Conservation (phyloP, 2,329 filamentous ascomycete genomes). For the Paraphaeosphaeria sporulosa region DNA sequence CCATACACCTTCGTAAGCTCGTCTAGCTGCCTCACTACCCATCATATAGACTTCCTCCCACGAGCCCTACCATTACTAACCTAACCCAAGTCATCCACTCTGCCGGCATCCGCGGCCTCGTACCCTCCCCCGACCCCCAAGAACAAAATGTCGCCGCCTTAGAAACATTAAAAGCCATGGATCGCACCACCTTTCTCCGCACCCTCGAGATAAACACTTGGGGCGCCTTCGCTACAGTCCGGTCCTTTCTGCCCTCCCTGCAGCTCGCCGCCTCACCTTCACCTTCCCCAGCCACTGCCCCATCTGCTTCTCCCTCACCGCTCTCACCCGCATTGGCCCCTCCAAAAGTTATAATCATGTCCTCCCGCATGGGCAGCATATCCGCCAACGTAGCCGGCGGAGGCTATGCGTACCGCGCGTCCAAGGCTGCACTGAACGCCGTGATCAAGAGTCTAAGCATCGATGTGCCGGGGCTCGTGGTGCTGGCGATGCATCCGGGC, state of each 20-base stretch:
- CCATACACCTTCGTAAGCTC: slow-evolving; percentile 40
- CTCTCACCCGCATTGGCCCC: neutral
- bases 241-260: slow-evolving; percentile 48
- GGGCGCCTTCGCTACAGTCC: slow-evolving; percentile 52
- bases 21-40: neutral
- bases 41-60: too few species aligned
- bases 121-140: slow-evolving; percentile 34
- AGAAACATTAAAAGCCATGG: slow-evolving; percentile 53
- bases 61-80: too few species aligned
- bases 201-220: slow-evolving; percentile 54
- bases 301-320: neutral
- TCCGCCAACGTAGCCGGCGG: slow-evolving; percentile 50
- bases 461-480: slow-evolving; percentile 53
- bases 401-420: slow-evolving; percentile 57
- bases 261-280: slow-evolving; percentile 6
- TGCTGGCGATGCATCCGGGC: slow-evolving; percentile 55
- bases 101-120: slow-evolving; percentile 56
- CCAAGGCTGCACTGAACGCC: slow-evolving; percentile 57
- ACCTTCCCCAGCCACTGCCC: too few species aligned
- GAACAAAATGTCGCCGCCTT: slow-evolving; percentile 47
- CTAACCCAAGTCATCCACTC: slow-evolving; percentile 48
- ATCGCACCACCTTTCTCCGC: slow-evolving; percentile 46
- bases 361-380: slow-evolving; percentile 56
- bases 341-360: slow-evolving; percentile 52
- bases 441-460: slow-evolving; percentile 54